Percentiles rank a stretch among this genome's conserved stretches.
Conservation (phyloP, 768 basidiomycete genomes). For the Mycena epipterygia region DNA sequence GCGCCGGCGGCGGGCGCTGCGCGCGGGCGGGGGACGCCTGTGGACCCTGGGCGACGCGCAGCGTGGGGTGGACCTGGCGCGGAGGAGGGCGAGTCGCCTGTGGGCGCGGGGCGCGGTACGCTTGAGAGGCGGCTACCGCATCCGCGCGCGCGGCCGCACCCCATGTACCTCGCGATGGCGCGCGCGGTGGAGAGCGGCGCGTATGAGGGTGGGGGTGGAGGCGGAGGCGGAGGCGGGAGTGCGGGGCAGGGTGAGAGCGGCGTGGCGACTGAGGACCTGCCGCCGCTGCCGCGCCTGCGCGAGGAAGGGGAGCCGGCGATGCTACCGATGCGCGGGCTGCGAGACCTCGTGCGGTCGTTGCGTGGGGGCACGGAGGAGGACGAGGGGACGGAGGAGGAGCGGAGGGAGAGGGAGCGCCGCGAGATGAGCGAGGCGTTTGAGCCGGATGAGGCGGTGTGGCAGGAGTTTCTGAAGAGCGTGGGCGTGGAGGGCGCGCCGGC, state of each 20-base stretch:
- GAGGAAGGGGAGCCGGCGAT: constrained; percentile 22
- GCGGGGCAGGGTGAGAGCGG: background rate
- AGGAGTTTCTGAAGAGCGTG: constrained; percentile 38
- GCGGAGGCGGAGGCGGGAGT: background rate
- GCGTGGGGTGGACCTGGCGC: constrained; percentile 17
- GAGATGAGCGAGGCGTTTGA: constrained; percentile 30
- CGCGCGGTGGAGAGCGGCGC: constrained; percentile 14
- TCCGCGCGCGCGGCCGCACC: constrained; percentile 31
- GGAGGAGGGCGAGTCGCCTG: constrained; percentile 7
- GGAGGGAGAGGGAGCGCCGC: background rate
- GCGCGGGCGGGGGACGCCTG: constrained; percentile 29
- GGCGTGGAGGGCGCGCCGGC: constrained; percentile 25
- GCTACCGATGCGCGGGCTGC: constrained; percentile 32
- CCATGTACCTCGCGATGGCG: constrained; percentile 33
- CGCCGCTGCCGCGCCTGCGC: constrained; percentile 20
- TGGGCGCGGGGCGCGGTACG: constrained; percentile 19
- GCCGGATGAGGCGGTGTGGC: constrained; percentile 36
- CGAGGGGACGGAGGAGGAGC: constrained; percentile 18
- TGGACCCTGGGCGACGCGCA: constrained; percentile 19
- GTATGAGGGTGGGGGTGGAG: background rate
- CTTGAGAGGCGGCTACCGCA: constrained; percentile 31
- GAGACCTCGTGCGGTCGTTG: constrained; percentile 24
- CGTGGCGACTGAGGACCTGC: constrained; percentile 1
- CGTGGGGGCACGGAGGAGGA: constrained; percentile 14
- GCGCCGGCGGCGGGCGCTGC: constrained; percentile 17